phyloP scores from a whole-genome alignment of 2,329 filamentous ascomycete genomes.

The Dothideomycetes sp. region DNA sequence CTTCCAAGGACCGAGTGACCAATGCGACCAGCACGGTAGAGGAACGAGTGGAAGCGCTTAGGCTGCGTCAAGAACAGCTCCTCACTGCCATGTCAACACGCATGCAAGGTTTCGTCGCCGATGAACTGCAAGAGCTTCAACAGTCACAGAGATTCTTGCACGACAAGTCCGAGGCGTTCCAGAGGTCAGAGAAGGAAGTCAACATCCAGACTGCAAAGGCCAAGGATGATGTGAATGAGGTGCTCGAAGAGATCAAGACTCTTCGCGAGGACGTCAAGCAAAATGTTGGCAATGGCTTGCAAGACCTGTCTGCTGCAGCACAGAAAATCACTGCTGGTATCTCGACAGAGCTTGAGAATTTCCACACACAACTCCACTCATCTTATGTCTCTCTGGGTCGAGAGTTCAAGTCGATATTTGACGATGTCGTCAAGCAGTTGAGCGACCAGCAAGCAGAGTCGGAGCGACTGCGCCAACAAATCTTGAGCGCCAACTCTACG shows the following conservation, averaged over 20 bases:
- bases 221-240: conserved; percentile 79
- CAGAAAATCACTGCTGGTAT: conserved; percentile 86
- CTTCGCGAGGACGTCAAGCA: conserved; percentile 80
- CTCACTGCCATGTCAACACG: conserved; percentile 58
- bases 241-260: conserved; percentile 85
- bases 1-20: conserved; percentile 64
- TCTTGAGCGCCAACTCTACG: conserved; percentile 59
- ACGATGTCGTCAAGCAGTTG: conserved; percentile 67
- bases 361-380: conserved; percentile 72
- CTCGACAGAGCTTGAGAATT: conserved; percentile 71
- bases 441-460: conserved; percentile 69
- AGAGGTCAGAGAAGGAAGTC: conserved; percentile 58
- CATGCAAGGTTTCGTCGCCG: conserved; percentile 67
- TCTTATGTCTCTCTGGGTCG: conserved; percentile 77
- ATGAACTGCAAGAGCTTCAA: conserved; percentile 63
- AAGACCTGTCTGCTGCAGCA: conserved; percentile 72
- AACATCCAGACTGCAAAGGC: conserved; percentile 58
- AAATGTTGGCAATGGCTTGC: conserved; percentile 74
- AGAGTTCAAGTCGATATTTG: conserved; percentile 80
- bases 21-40: conserved; percentile 73
- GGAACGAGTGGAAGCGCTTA: conserved; percentile 62
- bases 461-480: conserved; percentile 60
- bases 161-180: conserved; percentile 58
- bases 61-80: conserved; percentile 60
- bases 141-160: conserved; percentile 62